Base-by-base conservation (phyloP, 2,329 filamentous ascomycete genomes). In the Penicillium nordicum region DNA sequence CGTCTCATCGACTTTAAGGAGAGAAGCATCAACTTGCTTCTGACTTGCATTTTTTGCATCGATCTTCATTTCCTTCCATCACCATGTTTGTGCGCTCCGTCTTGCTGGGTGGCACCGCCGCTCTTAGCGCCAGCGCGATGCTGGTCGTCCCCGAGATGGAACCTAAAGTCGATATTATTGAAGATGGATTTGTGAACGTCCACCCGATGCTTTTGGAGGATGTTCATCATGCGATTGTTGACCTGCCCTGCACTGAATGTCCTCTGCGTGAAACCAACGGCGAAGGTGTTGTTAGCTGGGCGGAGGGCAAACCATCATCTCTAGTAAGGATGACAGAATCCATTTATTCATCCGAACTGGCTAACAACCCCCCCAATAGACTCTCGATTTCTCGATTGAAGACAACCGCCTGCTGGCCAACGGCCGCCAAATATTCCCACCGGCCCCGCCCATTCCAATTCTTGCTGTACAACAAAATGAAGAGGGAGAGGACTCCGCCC, bases 371-470 rank as follows among this genome's bases (percentile, higher is more conserved):
- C 8, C 34, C 21, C 21, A 21, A 48, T 29, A 76, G 75, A 61
- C 66, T 34, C 57, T 77, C 18, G 71, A 74, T 45, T 74, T 77
- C 50, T 62, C 64, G 4, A 63, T 74, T 36, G 68, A 74, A 42
- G 67, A 71, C 48, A 70, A 66, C 56, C 55, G 61, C 12, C 63
- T 76, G 34, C 63, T 71, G 43, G 69, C 74, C 58, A 77, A 77
- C 62, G 69, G 68, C 27, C 67, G 62, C 18, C 73, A 72, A 55
- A 69, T 77, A 44, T 76, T 75, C 65, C 75, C 75, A 47, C 67
- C 70, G 16, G 64, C 64, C 27, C 67, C 67, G 29, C 69, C 72
- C 8, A 57, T 54, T 25, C 59, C 64, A 8, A 69, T 76, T 47
- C 63, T 65, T 29, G 69, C 69, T 27, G 64, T 73, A 25, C 73